Conservation (phyloP, 2,329 filamentous ascomycete species). For the Sclerotinia minor region DNA sequence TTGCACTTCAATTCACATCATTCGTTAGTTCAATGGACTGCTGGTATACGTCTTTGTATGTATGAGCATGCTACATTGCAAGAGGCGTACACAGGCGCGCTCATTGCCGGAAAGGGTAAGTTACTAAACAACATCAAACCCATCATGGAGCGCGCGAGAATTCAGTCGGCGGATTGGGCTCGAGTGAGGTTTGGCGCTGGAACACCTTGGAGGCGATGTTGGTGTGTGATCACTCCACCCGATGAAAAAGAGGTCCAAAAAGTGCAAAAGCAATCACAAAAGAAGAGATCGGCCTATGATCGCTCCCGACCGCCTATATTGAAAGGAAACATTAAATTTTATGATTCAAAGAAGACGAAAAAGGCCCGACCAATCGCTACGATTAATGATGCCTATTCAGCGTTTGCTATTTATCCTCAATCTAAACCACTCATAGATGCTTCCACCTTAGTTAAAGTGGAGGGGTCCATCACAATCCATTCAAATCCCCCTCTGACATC, state of each 20-base stretch:
- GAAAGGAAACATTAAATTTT: constrained; percentile 92
- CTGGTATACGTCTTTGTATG: constrained; percentile 89
- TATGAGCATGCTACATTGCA: constrained; percentile 91
- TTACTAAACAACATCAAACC: constrained; percentile 82
- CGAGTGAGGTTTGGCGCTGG: constrained; percentile 93
- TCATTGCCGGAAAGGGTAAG: constrained; percentile 94
- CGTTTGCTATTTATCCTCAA: constrained; percentile 94
- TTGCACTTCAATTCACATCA: constrained; percentile 95
- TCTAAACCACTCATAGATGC: constrained; percentile 91
- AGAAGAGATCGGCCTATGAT: constrained; percentile 81
- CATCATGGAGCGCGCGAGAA: constrained; percentile 79
- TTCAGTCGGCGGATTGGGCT: constrained; percentile 88
- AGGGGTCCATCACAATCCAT: constrained; percentile 87
- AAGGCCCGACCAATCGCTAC: constrained; percentile 88
- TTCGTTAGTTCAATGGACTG: constrained; percentile 93
- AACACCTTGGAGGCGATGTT: constrained; percentile 93
- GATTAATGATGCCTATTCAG: constrained; percentile 85
- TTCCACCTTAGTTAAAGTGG: constrained; percentile 90
- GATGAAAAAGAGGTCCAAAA: constrained; percentile 91
- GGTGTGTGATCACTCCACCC: constrained; percentile 91
- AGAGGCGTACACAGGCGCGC: constrained; percentile 92
- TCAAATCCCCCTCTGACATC: constrained; percentile 72
- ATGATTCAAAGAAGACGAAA: constrained; percentile 86
- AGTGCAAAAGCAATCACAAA: constrained; percentile 77
- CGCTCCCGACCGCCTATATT: constrained; percentile 64